A percentile compares a stretch with the other conserved stretches of the same genome.
Conservation (phyloP, 2,329 filamentous ascomycete species). For the Sclerotinia spermophila region DNA sequence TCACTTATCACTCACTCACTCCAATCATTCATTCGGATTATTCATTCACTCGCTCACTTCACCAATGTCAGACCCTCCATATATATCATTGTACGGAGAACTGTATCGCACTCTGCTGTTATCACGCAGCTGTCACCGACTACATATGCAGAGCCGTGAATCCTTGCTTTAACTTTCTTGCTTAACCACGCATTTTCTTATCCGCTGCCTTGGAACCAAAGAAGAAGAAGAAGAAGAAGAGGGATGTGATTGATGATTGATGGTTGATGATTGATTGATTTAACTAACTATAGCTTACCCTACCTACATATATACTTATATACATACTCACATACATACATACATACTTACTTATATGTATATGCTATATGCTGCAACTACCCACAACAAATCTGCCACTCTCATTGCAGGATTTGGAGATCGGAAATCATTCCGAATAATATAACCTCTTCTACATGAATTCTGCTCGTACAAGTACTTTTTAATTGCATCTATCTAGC, state of each 20-base stretch:
- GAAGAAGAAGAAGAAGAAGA: neutral
- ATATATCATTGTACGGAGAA: neutral
- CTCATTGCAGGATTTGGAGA: conserved; percentile 5
- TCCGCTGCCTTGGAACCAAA: conserved; percentile 1
- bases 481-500: neutral
- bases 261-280: neutral
- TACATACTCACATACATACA: neutral
- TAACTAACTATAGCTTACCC: neutral
- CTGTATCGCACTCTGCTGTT: neutral
- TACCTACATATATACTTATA: neutral
- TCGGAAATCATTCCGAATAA: conserved; percentile 2
- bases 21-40: neutral
- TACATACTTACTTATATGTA: too few relatives aligned
- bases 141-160: neutral
- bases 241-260: neutral
- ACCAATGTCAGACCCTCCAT: neutral
- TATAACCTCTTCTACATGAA: conserved; percentile 7
- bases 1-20: neutral
- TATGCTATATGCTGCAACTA: neutral
- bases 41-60: neutral
- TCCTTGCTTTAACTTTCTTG: conserved; percentile 3
- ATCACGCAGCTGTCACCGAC: neutral
- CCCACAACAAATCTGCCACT: conserved; percentile 5
- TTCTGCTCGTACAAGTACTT: conserved; percentile 3
- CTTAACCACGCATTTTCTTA: neutral